phyloP scores from a whole-genome alignment of 805 yeast genomes.

The Candida ficus region DNA sequence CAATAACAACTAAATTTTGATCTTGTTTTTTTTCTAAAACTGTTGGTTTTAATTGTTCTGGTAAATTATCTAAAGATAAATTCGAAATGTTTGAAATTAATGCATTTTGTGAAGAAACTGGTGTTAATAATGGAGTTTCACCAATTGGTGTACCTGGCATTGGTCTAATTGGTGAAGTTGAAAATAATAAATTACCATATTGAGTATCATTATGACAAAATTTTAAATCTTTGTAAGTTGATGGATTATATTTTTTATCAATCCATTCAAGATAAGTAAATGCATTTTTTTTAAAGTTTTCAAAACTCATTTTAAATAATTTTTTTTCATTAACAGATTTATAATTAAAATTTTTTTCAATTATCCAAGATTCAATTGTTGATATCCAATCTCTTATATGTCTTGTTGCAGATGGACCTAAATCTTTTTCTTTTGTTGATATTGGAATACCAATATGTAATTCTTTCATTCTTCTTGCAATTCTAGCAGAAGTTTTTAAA shows the following conservation, averaged over 20 bases:
- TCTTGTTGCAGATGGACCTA: constrained; percentile 67
- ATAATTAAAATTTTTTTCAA: constrained; percentile 29
- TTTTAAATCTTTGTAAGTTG: constrained; percentile 46
- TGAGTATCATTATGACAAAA: constrained; percentile 97
- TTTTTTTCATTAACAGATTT: constrained; percentile 26
- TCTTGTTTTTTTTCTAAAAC: constrained; percentile 44
- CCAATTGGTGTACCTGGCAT: no score
- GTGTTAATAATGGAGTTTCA: constrained; percentile 2
- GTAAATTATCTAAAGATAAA: constrained; percentile 19
- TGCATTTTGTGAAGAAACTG: constrained; percentile 6
- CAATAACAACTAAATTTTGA: constrained; percentile 82
- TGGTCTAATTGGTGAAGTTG: constrained; percentile 40
- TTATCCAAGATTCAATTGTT: constrained; percentile 39
- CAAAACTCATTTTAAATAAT: constrained; percentile 43
- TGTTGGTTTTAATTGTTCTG: constrained; percentile 29
- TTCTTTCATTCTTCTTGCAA: constrained; percentile 96
- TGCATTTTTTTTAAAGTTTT: constrained; percentile 43
- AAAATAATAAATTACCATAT: constrained; percentile 82
- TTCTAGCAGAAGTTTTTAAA: constrained; percentile 70
- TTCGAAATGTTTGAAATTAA: constrained; percentile 18
- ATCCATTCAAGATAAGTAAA: constrained; percentile 60
- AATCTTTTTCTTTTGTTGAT: constrained; percentile 45
- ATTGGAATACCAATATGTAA: constrained; percentile 77
- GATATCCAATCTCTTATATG: constrained; percentile 68
- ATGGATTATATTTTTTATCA: constrained; percentile 37